Conservation (phyloP, 2,329 filamentous ascomycete genomes). For the Cyphellophora europaea region DNA sequence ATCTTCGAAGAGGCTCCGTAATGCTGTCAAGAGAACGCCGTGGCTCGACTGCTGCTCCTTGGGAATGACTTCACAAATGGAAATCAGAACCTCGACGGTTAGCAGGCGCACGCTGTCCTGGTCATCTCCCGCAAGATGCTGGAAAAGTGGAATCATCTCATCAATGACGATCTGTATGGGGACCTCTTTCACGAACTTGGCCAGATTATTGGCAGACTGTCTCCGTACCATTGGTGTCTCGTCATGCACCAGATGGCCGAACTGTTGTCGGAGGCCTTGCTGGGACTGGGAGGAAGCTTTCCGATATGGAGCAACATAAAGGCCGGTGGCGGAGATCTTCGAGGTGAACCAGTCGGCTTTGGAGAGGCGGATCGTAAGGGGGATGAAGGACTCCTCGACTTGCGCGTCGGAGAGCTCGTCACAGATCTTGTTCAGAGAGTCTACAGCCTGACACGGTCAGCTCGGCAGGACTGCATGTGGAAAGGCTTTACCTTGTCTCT, state of each 20-base stretch:
- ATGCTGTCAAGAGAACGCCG: constrained; percentile 78
- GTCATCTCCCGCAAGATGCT: constrained; percentile 91
- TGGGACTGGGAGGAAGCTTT: constrained; percentile 83
- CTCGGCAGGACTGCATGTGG: constrained; percentile 3
- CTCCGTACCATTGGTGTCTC: constrained; percentile 98
- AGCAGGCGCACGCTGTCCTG: constrained; percentile 94
- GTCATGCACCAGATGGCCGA: constrained; percentile 87
- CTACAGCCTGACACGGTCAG: constrained; percentile 62
- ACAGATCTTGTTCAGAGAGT: constrained; percentile 99
- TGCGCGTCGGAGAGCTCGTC: constrained; percentile 80
- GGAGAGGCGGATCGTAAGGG: constrained; percentile 85
- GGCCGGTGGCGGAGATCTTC: constrained; percentile 93
- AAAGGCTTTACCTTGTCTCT: constrained; percentile 72
- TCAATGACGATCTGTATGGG: constrained; percentile 82
- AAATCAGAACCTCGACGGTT: constrained; percentile 92
- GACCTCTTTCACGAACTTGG: constrained; percentile 98
- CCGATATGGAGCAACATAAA: constrained; percentile 88
- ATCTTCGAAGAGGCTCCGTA: constrained; percentile 92
- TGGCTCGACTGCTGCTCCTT: constrained; percentile 98
- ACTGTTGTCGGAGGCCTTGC: constrained; percentile 84
- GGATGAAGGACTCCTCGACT: constrained; percentile 95
- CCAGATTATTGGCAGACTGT: constrained; percentile 90
- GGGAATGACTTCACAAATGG: constrained; percentile 91
- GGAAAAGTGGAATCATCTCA: constrained; percentile 98
- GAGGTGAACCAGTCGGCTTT: constrained; percentile 99